Evolutionary conservation across 805 yeast species (phyloP).

Genomic region (Yamadazyma sp.): DNA sequence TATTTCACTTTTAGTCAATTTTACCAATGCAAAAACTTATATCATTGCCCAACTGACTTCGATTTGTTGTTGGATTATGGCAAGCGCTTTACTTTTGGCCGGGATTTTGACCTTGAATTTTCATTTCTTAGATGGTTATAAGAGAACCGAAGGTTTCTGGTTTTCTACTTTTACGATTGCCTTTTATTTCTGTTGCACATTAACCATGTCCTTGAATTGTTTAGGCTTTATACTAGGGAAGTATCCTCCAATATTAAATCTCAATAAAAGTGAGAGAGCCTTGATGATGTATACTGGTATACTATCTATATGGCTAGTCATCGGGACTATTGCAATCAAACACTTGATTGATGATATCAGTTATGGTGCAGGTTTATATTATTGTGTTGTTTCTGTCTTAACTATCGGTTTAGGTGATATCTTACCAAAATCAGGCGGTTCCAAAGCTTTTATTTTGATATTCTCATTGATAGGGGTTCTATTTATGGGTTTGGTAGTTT

Average conservation of each 20-base stretch:
- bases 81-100: constrained; percentile 50
- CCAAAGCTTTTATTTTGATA: constrained; percentile 56
- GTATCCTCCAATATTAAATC: constrained; percentile 70
- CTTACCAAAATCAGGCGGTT: constrained; percentile 49
- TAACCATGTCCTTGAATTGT: constrained; percentile 54
- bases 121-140: constrained; percentile 11
- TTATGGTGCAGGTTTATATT: constrained; percentile 70
- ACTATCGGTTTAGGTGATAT: constrained; percentile 84
- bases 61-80: constrained; percentile 61
- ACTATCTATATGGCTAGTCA: constrained; percentile 64
- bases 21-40: constrained; percentile 56
- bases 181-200: constrained; percentile 57
- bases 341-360: constrained; percentile 31
- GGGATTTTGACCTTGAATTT: constrained; percentile 41
- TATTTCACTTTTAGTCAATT: constrained; percentile 65
- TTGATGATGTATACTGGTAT: constrained; percentile 69
- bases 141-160: constrained; percentile 69
- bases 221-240: constrained; percentile 55
- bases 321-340: constrained; percentile 55
- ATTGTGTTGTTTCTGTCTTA: constrained; percentile 65
- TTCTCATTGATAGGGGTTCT: constrained; percentile 71
- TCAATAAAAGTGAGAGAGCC: constrained; percentile 64
- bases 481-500: constrained; percentile 68
- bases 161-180: constrained; percentile 65
- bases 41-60: constrained; percentile 60